Evolutionary conservation across 1,284 basidiomycete species (phyloP).

Genomic region (Cutaneotrichosporon mucoides): DNA sequence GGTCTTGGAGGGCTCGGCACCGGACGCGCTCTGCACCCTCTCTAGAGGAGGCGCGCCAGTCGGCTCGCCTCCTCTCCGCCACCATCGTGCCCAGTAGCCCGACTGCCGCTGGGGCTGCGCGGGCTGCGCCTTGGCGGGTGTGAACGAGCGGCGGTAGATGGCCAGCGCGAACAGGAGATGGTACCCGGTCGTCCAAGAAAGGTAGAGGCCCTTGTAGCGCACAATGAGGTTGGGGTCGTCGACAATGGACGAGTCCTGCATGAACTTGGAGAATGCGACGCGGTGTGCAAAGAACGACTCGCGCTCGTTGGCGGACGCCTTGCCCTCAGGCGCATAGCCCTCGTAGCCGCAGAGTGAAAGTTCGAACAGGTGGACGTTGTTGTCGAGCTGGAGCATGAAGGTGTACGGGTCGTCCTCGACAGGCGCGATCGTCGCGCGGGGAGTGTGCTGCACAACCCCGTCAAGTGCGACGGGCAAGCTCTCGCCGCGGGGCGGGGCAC

Average conservation of each 20-base stretch:
- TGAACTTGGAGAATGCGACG: slow-evolving; percentile 54
- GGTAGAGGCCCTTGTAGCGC: slow-evolving; percentile 50
- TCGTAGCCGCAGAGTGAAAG: slow-evolving; percentile 48
- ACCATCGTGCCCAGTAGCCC: slow-evolving; percentile 48
- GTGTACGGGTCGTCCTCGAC: slow-evolving; percentile 51
- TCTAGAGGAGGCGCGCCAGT: background rate
- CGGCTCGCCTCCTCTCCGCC: slow-evolving; percentile 29
- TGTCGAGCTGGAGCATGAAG: slow-evolving; percentile 51
- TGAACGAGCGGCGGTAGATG: slow-evolving; percentile 46
- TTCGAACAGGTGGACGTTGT: slow-evolving; percentile 52
- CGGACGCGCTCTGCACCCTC: slow-evolving; percentile 4
- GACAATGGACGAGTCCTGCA: slow-evolving; percentile 51
- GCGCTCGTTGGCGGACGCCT: slow-evolving; percentile 31
- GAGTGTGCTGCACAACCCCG: background rate
- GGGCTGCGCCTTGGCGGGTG: slow-evolving; percentile 2
- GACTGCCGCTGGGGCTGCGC: slow-evolving; percentile 18
- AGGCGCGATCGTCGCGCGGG: slow-evolving; percentile 39
- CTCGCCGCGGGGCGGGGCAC: slow-evolving; percentile 6
- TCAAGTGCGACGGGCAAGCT: slow-evolving; percentile 7
- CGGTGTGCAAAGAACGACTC: slow-evolving; percentile 49
- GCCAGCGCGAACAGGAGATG: slow-evolving; percentile 53
- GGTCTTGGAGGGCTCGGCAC: background rate
- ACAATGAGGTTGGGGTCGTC: slow-evolving; percentile 53
- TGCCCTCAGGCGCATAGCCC: slow-evolving; percentile 29
- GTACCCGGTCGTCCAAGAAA: slow-evolving; percentile 54